Conservation (phyloP, 495 filamentous ascomycete species). For the Tirmania nivea region DNA sequence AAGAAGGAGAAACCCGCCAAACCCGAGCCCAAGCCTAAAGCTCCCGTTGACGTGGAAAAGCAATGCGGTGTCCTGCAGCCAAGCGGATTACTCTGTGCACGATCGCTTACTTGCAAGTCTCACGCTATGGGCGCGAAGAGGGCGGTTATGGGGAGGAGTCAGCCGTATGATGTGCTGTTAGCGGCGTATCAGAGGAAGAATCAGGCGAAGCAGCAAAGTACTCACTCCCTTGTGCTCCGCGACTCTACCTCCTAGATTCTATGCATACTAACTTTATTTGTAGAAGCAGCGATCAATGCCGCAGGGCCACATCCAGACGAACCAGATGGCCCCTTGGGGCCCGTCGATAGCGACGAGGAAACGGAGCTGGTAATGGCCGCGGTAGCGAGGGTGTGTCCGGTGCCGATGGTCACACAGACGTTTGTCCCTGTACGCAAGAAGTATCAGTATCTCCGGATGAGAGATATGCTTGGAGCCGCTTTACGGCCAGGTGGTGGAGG, state of each 20-base stretch:
- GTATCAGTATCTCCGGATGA: constrained; percentile 67
- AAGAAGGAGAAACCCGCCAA: constrained; percentile 88
- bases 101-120: constrained; percentile 87
- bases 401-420: constrained; percentile 45
- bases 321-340: constrained; percentile 42
- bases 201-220: constrained; percentile 90
- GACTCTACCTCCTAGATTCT: not conserved
- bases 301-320: constrained; percentile 84
- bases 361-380: constrained; percentile 69
- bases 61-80: constrained; percentile 84
- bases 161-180: constrained; percentile 88
- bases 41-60: constrained; percentile 86
- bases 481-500: constrained; percentile 16
- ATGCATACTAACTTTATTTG: constrained; percentile 15
- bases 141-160: constrained; percentile 64
- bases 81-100: constrained; percentile 68
- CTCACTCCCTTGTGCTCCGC: too few species aligned
- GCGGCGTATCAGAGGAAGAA: constrained; percentile 97
- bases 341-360: constrained; percentile 86
- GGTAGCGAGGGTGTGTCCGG: constrained; percentile 49
- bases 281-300: constrained; percentile 80
- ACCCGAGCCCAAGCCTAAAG: constrained; percentile 73
- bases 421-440: constrained; percentile 44
- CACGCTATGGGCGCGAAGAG: constrained; percentile 94
- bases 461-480: constrained; percentile 68